Evolutionary conservation across 2,329 filamentous ascomycete species (phyloP), one percentile per base, ranked within the genome.

Genomic region (Penicillium sp.): DNA sequence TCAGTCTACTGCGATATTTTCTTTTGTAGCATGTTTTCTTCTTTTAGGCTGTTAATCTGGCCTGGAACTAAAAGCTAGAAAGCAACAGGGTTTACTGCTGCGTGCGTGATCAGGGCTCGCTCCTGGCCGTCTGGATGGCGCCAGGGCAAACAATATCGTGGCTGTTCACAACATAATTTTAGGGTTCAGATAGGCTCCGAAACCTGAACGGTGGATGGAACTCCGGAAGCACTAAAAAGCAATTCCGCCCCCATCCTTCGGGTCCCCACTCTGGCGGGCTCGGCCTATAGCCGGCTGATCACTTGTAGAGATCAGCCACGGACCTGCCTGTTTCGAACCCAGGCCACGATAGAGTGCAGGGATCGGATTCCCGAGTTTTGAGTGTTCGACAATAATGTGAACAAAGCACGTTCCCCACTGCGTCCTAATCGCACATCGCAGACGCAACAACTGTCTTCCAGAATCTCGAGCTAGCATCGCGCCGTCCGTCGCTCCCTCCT

Each of bases 271-370:
- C 15, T 7, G 45, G 49, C 49, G 11, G 41, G 17, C 11, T 31
- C n/a, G 41, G 44, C 53, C 45, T 56, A 56, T 45, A 31, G 41
- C 45, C 56, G 47, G 47, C 46, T 44, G 56, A 58, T 58, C 56
- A 44, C 47, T 21, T 45, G 41, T 19, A 13, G 29, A 23, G 56
- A 58, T 58, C 56, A 45, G 38, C 56, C 47, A 23, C n/a, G 45
- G 21, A 17, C 23, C 56, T 58, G 15, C 46, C 56, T 51, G 35
- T 35, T 58, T 51, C 3, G 21, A 41, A 50, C n/a, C 29, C 38
- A 31, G 8, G 35, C 47, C 19, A 19, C 19, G 46, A 58, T 19
- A 47, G 50, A 44, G 21, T 61, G 46, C 21, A 48, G 51, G 19
- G 35, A 41, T 41, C 35, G 9, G 35, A 13, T 41, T 41, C 35